Evolutionary conservation across 768 basidiomycete species (phyloP), one percentile per base, ranked within the genome.

Genomic region (Podaxis pistillaris): DNA sequence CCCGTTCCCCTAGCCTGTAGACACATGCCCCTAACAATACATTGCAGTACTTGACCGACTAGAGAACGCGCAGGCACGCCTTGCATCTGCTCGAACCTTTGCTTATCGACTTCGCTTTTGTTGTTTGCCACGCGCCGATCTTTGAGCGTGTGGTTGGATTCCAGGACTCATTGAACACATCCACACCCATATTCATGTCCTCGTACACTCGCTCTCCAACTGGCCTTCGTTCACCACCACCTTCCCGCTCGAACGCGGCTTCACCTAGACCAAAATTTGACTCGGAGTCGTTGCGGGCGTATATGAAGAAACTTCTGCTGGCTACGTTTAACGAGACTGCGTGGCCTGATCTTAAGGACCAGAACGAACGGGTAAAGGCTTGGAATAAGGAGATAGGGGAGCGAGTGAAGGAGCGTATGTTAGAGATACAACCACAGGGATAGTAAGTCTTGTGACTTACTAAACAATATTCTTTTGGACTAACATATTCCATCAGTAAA

Each of bases 321-420:
- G 82, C 87, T 4, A 90, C 87, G 1, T 79, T 94, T 44, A 83
- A 88, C 61, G 79, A 75, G 56, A 81, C 80, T 58, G 70, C 81
- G 9, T 94, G 91, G 92, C 82, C 87, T 36, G 84, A 86, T 49
- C 70, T 80, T 53, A 85, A 84, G 67, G 91, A 94, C 58, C 81
- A 83, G 26, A 56, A 56, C 26, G 90, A 93, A 37, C 83, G 82
- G 62, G 82, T 88, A 17, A 89, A 85, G 72, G 79, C 74, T 4
- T 91, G 89, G 88, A 92, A 91, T 72, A 91, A 88, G 73, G 90
- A 94, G 69, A 88, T 94, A 62, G 86, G 90, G 19, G 90, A 91
- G 68, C 83, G 93, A 52, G 85, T 94, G 49, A 94, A 93, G 74
- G 89, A 92, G 72, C 79, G 93, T 68, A 93, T 93, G 90, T 67